Evolutionary conservation across 352 stramenopile genomes (phyloP).

Genomic region (Plasmopara muralis): DNA sequence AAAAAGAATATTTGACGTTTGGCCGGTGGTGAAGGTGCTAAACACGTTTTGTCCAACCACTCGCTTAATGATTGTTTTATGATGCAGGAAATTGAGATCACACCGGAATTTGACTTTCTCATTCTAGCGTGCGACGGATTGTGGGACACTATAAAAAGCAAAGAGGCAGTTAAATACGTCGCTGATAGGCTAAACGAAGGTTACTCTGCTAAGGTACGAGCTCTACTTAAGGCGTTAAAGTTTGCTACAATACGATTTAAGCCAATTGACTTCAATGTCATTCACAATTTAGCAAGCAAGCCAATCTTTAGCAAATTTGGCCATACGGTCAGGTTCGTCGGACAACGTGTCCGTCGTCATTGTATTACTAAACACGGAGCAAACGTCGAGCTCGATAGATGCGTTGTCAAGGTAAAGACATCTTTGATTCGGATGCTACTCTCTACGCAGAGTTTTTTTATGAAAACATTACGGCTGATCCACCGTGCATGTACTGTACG

Average conservation of each 20-base stretch:
- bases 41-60: too few relatives aligned
- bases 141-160: constrained; percentile 90
- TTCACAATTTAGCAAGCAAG: constrained; percentile 49
- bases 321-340: constrained; percentile 79
- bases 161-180: constrained; percentile 86
- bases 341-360: constrained; percentile 88
- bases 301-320: constrained; percentile 77
- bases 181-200: constrained; percentile 59
- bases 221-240: background rate
- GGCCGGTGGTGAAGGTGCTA: too few relatives aligned
- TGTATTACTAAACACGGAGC: constrained; percentile 61
- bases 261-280: background rate
- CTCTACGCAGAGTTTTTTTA: background rate
- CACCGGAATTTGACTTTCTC: constrained; percentile 86
- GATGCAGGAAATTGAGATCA: constrained; percentile 80
- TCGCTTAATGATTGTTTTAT: constrained; percentile 1
- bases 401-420: constrained; percentile 13
- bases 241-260: background rate
- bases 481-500: background rate
- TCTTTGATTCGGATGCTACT: constrained; percentile 1
- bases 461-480: background rate
- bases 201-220: constrained; percentile 55
- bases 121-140: constrained; percentile 89
- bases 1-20: constrained; percentile 5
- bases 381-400: constrained; percentile 26